These are phyloP conservation scores for Penicillium paradoxum DNA, from an alignment of 495 filamentous ascomycete species.

Conservation along the genomic window DNA sequence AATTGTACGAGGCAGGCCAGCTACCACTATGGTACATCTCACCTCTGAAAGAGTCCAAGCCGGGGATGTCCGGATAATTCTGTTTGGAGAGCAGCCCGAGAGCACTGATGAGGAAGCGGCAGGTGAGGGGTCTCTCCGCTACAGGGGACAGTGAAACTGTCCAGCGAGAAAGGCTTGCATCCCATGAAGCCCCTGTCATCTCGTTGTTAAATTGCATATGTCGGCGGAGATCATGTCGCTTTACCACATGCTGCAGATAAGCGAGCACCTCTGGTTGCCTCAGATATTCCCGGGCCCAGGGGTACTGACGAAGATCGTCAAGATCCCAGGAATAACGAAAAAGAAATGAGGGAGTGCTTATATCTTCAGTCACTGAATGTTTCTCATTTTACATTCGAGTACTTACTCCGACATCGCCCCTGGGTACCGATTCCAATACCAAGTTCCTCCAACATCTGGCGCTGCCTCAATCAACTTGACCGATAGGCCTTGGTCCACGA, in stretches of 20 bases:
- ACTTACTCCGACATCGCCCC: slow-evolving; percentile 10
- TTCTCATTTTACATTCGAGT: slow-evolving; percentile 5
- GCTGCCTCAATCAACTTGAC: slow-evolving; percentile 45
- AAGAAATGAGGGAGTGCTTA: neutral
- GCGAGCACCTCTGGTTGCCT: slow-evolving; percentile 18
- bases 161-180: slow-evolving; percentile 14
- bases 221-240: slow-evolving; percentile 14
- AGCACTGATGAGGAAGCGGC: slow-evolving; percentile 17
- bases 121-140: neutral
- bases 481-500: slow-evolving; percentile 32
- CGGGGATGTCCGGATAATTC: slow-evolving; percentile 30
- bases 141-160: neutral
- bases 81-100: slow-evolving; percentile 10
- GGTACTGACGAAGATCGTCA: slow-evolving; percentile 17
- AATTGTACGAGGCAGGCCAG: slow-evolving; percentile 21
- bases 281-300: slow-evolving; percentile 16
- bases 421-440: slow-evolving; percentile 35
- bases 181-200: slow-evolving; percentile 11
- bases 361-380: neutral
- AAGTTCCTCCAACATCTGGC: slow-evolving; percentile 44
- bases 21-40: slow-evolving; percentile 22
- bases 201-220: slow-evolving; percentile 23
- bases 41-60: slow-evolving; percentile 12
- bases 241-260: slow-evolving; percentile 21
- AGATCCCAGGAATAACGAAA: slow-evolving; percentile 27